Conservation (phyloP, 352 stramenopile species). For the Phytophthora brassicae region DNA sequence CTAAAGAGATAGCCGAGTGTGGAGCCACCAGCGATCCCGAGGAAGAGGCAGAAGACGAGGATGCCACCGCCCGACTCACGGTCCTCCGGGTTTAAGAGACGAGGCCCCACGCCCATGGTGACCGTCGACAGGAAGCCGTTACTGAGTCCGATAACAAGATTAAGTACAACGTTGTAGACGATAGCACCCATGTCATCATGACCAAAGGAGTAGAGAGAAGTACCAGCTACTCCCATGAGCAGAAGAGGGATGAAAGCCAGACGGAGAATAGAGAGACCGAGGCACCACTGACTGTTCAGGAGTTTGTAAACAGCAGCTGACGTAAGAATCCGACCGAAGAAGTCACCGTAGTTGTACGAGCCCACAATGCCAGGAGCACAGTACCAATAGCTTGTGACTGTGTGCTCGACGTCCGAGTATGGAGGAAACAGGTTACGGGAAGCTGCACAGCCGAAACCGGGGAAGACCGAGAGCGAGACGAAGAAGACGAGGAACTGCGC, state of each 20-base stretch:
- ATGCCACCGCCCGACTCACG: conserved; percentile 51
- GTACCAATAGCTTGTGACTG: conserved; percentile 42
- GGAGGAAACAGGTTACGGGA: conserved; percentile 28
- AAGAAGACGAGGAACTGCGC: conserved; percentile 67
- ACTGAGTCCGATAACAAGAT: conserved; percentile 46
- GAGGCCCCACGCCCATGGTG: conserved; percentile 56
- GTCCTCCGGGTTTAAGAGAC: conserved; percentile 51
- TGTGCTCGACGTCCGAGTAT: conserved; percentile 26
- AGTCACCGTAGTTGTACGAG: conserved; percentile 65
- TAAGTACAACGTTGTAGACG: conserved; percentile 46
- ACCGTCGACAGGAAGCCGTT: conserved; percentile 58
- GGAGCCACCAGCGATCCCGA: conserved; percentile 44
- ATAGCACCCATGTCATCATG: conserved; percentile 32
- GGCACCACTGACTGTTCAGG: conserved; percentile 48
- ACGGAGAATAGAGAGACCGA: conserved; percentile 40
- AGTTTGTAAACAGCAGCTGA: conserved; percentile 48
- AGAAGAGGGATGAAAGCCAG: conserved; percentile 54
- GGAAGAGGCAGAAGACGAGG: conserved; percentile 59
- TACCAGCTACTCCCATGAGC: conserved; percentile 51
- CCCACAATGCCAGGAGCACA: conserved; percentile 55
- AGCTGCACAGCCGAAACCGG: conserved; percentile 50
- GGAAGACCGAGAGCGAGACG: conserved; percentile 51
- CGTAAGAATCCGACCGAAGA: conserved; percentile 50
- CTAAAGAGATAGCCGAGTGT: conserved; percentile 53
- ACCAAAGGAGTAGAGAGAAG: conserved; percentile 56